These are phyloP conservation scores for Globisporangium lucens DNA, from an alignment of 352 stramenopile genomes.

Conservation along the genomic window DNA sequence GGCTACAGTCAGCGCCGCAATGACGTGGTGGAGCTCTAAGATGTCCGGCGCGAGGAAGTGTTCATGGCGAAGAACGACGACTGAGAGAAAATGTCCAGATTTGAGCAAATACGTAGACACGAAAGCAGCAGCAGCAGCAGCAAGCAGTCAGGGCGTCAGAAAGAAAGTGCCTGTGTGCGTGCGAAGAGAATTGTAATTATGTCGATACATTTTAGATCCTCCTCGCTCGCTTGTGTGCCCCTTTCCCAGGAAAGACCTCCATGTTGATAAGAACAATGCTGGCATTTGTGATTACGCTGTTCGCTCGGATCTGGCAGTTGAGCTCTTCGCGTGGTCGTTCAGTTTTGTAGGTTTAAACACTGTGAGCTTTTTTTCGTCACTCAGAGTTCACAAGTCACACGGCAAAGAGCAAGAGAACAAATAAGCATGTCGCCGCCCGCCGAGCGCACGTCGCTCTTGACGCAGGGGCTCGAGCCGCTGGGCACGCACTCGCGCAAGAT, in stretches of 20 bases:
- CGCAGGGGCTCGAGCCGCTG: conserved; percentile 41
- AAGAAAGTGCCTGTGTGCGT: not conserved
- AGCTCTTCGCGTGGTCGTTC: not conserved
- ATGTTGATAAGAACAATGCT: not conserved
- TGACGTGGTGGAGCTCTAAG: conserved; percentile 59
- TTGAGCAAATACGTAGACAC: conserved; percentile 1
- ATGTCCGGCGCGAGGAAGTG: not conserved
- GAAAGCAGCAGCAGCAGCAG: not conserved
- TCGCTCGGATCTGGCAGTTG: conserved; percentile 5
- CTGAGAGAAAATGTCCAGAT: not conserved
- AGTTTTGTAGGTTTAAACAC: not conserved
- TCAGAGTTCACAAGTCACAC: not conserved
- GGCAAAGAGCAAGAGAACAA: not conserved
- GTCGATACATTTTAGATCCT: conserved; percentile 13
- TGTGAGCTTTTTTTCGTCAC: not conserved
- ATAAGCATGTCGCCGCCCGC: conserved; percentile 2
- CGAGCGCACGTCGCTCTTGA: conserved; percentile 37
- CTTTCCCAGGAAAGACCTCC: not conserved
- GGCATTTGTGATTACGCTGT: conserved; percentile 11
- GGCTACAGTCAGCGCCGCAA: conserved; percentile 47
- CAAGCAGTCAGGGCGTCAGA: not conserved
- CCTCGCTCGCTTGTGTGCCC: not conserved
- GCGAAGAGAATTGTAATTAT: conserved; percentile 13
- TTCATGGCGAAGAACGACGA: not conserved
- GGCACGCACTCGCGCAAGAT: conserved; percentile 25